phyloP scores from a whole-genome alignment of 2,329 filamentous ascomycete genomes.

The Emmonsia crescens region DNA sequence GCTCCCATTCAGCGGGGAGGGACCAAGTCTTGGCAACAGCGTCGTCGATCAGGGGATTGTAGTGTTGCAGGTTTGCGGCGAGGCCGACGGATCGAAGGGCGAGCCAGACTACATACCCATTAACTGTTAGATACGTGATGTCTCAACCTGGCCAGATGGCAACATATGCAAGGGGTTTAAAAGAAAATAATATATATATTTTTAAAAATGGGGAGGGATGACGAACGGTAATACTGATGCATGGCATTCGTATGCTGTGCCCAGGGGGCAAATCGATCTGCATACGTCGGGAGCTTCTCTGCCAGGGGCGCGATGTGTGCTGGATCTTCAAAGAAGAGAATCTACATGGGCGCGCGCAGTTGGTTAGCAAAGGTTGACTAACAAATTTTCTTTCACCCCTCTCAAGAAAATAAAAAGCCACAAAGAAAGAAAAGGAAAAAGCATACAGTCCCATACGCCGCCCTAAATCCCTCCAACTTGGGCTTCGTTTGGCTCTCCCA shows the following conservation, averaged over 20 bases:
- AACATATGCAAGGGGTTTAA: neutral
- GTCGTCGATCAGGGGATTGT: constrained; percentile 74
- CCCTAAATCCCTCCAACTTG: constrained; percentile 52
- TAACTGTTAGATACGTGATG: neutral
- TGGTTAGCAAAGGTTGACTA: neutral
- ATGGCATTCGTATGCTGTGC: constrained; percentile 68
- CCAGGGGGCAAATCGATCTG: constrained; percentile 70
- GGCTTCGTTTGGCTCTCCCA: constrained; percentile 42
- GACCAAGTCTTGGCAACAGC: constrained; percentile 60
- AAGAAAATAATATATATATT: neutral
- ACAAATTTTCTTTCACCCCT: neutral
- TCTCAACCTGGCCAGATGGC: neutral
- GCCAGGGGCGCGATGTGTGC: constrained; percentile 55
- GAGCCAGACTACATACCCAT: constrained; percentile 50
- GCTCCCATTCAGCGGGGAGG: constrained; percentile 60
- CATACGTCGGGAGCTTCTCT: constrained; percentile 59
- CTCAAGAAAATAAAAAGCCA: neutral
- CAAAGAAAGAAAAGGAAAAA: constrained; percentile 15
- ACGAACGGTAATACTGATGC: constrained; percentile 56
- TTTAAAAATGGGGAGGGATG: neutral
- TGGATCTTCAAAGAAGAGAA: constrained; percentile 81
- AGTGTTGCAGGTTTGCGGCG: constrained; percentile 85
- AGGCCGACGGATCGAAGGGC: constrained; percentile 74
- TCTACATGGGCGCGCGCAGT: constrained; percentile 18
- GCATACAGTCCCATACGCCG: constrained; percentile 64